Base-by-base conservation (phyloP, 805 yeast genomes). In the Wickerhamomyces bisporus region DNA sequence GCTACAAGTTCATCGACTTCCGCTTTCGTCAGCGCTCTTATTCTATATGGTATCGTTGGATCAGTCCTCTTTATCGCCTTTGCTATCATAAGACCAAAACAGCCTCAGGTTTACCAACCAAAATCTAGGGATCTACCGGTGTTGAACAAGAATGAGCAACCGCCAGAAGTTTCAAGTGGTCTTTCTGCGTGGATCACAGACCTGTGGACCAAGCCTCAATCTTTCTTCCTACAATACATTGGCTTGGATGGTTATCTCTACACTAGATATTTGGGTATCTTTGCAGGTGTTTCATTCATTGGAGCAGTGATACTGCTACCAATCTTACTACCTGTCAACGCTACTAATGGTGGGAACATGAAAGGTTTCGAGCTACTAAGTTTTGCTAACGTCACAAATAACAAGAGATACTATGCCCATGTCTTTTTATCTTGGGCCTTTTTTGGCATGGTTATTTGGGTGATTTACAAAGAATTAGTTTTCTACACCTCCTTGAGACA, bases 171-270 rank as follows among this genome's bases (percentile, higher is more conserved):
- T 1, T 47, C 57, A 3, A 53, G 59, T 15, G 91, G 88, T 17
- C 75, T 77, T 2, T 58, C 75, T 40, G 57, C 70, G 8, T 85
- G 93, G 93, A 47, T 79, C 6, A 52, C 68, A 2, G 65, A 60
- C 39, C 40, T 83, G 17, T 48, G 79, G 42, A 44, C 62, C 4
- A 73, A 73, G 54, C 81, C 87, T 1, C 81, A 79, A 43, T 57
- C 77, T 1, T 83, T 69, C 58, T 48, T 80, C 30, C 66, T 85
- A 49, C 89, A 83, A 61, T 80, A 81, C 45, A 65, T 81, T 27
- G 85, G 89, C 37, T 58, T 78, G 24, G 94, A 85, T 60, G 93
- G 93, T 3, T 85, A 81, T 57, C 79, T 85, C 55, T 84, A 79
- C 55, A 59, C 82, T 36, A 69, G 94, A 45, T 84, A 73, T 52